phyloP scores from a whole-genome alignment of 768 basidiomycete species.

The Lactifluus hygrophoroides region DNA sequence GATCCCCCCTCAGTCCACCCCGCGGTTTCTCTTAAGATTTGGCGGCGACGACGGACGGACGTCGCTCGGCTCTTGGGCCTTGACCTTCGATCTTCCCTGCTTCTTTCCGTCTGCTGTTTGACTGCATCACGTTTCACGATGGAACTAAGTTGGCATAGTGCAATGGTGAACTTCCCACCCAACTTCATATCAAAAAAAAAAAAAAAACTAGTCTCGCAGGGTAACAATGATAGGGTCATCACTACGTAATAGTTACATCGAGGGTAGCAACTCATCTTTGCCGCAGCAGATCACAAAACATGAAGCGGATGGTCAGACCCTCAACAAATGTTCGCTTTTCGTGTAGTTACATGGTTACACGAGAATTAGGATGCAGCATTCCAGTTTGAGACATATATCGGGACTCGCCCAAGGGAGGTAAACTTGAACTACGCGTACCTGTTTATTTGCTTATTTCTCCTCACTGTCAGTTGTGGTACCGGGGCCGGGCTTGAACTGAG shows the following conservation, averaged over 20 bases:
- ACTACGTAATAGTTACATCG: no score
- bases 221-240: no score
- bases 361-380: no score
- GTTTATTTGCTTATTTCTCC: background rate
- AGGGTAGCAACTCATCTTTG: no score
- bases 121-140: constrained; percentile 3
- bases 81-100: no score
- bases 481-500: background rate
- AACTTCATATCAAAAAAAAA: no score
- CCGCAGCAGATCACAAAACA: no score
- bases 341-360: background rate
- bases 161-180: no score
- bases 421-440: background rate
- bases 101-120: background rate
- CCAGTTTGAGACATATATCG: background rate
- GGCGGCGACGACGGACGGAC: background rate
- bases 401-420: background rate
- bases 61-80: background rate
- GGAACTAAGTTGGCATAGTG: no score
- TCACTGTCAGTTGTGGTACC: background rate
- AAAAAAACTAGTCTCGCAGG: no score
- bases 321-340: background rate
- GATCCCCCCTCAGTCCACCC: background rate
- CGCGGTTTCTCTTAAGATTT: no score
- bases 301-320: no score